Evolutionary conservation across 257 asterid species (phyloP).

Genomic region (Solanum ossicruentum): DNA sequence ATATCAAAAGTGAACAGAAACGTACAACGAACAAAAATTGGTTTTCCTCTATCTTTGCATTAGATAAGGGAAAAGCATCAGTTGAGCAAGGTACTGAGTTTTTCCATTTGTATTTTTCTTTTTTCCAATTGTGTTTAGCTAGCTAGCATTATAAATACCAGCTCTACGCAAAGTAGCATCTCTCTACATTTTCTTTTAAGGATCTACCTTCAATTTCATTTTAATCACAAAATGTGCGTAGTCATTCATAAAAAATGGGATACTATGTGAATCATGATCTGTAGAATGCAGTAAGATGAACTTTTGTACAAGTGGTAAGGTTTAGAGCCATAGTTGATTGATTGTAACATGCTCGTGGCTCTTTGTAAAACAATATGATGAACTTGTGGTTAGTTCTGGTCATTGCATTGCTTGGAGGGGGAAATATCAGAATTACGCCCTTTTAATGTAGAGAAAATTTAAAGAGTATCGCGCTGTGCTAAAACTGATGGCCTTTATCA

Average conservation of each 20-base stretch:
- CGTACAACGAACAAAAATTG: constrained; percentile 30
- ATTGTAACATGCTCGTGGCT: neutral
- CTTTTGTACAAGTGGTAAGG: neutral
- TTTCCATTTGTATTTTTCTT: neutral
- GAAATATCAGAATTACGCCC: neutral
- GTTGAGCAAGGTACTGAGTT: constrained; percentile 38
- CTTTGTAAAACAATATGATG: neutral
- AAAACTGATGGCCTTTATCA: constrained; percentile 4
- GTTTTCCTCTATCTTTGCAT: constrained; percentile 40
- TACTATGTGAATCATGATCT: neutral
- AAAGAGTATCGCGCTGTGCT: neutral
- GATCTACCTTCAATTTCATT: neutral
- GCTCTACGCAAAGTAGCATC: neutral
- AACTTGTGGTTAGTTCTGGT: neutral
- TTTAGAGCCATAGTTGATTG: neutral
- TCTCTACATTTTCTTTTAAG: neutral
- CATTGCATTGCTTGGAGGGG: neutral
- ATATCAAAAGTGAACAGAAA: constrained; percentile 19
- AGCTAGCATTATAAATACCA: neutral
- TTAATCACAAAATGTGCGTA: neutral
- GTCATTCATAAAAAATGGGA: neutral
- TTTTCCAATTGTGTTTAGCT: neutral
- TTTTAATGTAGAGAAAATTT: neutral
- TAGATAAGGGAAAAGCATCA: constrained; percentile 26
- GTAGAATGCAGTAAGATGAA: neutral